Evolutionary conservation across 345 rosid genomes (phyloP).

Genomic region (Lagerstroemia speciosa): DNA sequence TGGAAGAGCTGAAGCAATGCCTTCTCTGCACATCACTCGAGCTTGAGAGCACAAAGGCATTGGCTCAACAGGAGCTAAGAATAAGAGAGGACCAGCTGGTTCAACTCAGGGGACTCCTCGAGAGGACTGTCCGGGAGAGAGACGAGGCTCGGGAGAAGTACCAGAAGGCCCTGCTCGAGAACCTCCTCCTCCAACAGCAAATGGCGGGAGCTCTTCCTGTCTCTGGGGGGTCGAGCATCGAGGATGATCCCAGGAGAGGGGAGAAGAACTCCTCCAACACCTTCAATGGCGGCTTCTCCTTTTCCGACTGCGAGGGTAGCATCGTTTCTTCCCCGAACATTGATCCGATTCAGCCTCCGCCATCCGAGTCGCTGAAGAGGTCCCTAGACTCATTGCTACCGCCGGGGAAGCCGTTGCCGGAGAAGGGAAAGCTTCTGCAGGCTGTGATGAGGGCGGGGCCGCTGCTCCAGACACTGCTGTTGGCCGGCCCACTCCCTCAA

Average conservation of each 20-base stretch:
- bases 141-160: constrained; percentile 62
- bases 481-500: constrained; percentile 94
- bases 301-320: constrained; percentile 90
- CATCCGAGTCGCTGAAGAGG: constrained; percentile 6
- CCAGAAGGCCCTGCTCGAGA: constrained; percentile 48
- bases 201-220: constrained; percentile 35
- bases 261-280: constrained; percentile 44
- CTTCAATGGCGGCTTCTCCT: constrained; percentile 31
- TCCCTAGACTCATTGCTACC: constrained; percentile 25
- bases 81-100: constrained; percentile 58
- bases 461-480: constrained; percentile 77
- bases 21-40: constrained; percentile 60
- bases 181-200: constrained; percentile 35
- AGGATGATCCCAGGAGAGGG: constrained; percentile 13
- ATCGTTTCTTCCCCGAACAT: constrained; percentile 62
- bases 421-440: constrained; percentile 91
- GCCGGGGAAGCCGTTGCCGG: constrained; percentile 72
- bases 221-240: constrained; percentile 54
- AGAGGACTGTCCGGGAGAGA: constrained; percentile 52
- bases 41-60: constrained; percentile 65
- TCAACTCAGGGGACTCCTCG: constrained; percentile 45
- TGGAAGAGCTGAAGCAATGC: constrained; percentile 64
- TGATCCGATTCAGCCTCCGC: constrained; percentile 30
- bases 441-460: constrained; percentile 98
- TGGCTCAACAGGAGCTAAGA: constrained; percentile 65